phyloP scores from a whole-genome alignment of 2,329 filamentous ascomycete genomes.

The Arthroderma sp. region DNA sequence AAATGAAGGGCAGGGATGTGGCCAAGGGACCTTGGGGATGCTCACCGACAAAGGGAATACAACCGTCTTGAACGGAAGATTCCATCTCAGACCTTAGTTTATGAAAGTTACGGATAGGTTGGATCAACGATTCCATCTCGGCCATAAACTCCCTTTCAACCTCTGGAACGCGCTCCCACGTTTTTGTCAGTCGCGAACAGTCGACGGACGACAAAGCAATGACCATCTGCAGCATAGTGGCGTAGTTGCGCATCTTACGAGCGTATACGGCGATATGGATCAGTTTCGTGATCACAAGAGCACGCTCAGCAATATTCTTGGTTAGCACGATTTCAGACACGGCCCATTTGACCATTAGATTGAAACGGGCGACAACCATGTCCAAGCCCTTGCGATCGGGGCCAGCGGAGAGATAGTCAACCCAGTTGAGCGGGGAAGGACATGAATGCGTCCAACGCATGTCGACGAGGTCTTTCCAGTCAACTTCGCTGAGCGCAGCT shows the following conservation, averaged over 20 bases:
- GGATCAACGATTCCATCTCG: constrained; percentile 49
- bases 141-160: constrained; percentile 45
- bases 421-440: constrained; percentile 46
- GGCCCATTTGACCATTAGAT: constrained; percentile 55
- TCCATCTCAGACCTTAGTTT: constrained; percentile 54
- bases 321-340: constrained; percentile 52
- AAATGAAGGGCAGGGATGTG: neutral
- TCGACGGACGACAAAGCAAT: constrained; percentile 51
- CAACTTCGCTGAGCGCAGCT: constrained; percentile 52
- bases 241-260: constrained; percentile 50
- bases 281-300: constrained; percentile 49
- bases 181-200: constrained; percentile 44
- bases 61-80: constrained; percentile 47
- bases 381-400: constrained; percentile 48
- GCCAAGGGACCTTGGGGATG: constrained; percentile 4
- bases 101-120: constrained; percentile 52
- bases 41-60: constrained; percentile 54
- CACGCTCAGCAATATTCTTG: constrained; percentile 45
- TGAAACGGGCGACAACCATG: constrained; percentile 54
- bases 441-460: constrained; percentile 50
- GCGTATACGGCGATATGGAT: constrained; percentile 52
- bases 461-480: constrained; percentile 55
- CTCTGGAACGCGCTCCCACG: constrained; percentile 46
- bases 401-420: constrained; percentile 44
- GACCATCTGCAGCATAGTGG: constrained; percentile 54